Evolutionary conservation across 345 rosid species (phyloP), one percentile per base, ranked within the genome.

Genomic region (Luvunga scandens): DNA sequence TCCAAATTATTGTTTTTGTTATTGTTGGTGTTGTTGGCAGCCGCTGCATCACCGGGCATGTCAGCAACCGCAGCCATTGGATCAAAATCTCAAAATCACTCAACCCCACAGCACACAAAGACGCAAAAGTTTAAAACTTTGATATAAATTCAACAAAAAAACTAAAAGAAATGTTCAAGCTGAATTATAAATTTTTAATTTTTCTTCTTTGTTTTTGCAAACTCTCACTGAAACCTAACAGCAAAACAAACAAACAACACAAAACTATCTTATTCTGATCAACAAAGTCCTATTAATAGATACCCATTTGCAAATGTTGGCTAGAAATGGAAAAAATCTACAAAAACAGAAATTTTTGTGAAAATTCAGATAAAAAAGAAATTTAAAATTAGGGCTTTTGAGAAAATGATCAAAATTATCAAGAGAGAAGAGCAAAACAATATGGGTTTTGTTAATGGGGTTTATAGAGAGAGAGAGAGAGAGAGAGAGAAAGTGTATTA

Each of bases 31-130:
- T 75, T 69, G 73, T 27, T 82, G 63, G 77, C 79, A 42, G 85
- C 89, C 50, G 81, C 83, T 61, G 84, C 87, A 61, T 90, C 90
- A 66, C 77, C 84, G 57, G 89, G 70, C 53, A 82, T 84, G 83
- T 89, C 93, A 87, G 88, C 87, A 82, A 89, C 91, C 73, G 89
- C 88, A 83, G 93, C 96, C 98, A 93, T 93, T 59, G 79, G 78
- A 80, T 75, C 78, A 81, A 74, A 78, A 56, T 78, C 75, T 64
- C 69, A 65, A 34, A 18, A 31, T 31, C 39, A 65, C 39, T 45
- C 67, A 45, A 45, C 50, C 50, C 69, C 42, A 64, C 61, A 64
- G 74, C 38, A n/a, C 71, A 39, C 18, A 22, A 50, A 34, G 2
- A 1, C 12, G 9, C 45, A 28, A 70, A 48, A 30, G 60, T 27